These are phyloP conservation scores for Pleodorina starrii DNA, from an alignment of 139 green algal species.

Conservation along the genomic window DNA sequence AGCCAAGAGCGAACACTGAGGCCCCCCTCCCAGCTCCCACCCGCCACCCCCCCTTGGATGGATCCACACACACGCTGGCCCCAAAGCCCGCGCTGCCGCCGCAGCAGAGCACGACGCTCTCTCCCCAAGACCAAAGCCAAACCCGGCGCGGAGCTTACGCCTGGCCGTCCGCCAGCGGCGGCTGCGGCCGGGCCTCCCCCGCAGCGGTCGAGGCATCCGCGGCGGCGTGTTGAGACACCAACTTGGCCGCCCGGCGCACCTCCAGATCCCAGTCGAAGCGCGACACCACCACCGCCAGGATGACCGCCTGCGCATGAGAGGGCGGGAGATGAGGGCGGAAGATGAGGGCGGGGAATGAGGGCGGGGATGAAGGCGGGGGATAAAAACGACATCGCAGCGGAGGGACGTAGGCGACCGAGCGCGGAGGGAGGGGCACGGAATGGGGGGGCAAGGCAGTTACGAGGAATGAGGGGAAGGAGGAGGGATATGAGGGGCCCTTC, in stretches of 20 bases:
- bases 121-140: too few species aligned
- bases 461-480: background rate
- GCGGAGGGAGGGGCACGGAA: background rate
- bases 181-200: too few species aligned
- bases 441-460: background rate
- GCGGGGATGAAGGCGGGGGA: background rate
- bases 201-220: background rate
- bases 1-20: too few species aligned
- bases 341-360: background rate
- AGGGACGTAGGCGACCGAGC: background rate
- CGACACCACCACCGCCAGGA: conserved; percentile 48
- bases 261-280: conserved; percentile 60
- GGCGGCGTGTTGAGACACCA: conserved; percentile 39
- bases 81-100: too few species aligned
- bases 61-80: too few species aligned
- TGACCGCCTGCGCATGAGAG: conserved; percentile 30
- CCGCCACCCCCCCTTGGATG: too few species aligned
- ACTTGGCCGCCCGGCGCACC: conserved; percentile 47
- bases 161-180: too few species aligned
- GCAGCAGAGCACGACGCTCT: too few species aligned
- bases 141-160: too few species aligned
- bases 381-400: background rate
- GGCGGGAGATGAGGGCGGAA: background rate
- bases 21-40: too few species aligned
- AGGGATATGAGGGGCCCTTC: background rate